Conservation (phyloP, 768 basidiomycete genomes). For the Sporobolomyces pararoseus region DNA sequence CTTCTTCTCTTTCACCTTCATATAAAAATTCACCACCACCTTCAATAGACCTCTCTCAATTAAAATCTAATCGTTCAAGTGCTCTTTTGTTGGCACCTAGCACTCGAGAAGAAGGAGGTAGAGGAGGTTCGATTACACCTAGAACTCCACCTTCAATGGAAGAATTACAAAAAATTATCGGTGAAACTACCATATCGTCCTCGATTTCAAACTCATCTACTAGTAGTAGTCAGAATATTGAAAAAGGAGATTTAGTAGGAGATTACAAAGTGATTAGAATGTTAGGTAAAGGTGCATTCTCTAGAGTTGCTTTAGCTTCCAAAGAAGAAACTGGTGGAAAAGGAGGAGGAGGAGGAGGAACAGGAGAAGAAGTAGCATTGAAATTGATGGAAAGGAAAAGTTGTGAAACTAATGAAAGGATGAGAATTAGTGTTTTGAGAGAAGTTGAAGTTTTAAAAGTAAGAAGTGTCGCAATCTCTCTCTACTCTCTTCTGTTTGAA, state of each 20-base stretch:
- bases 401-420: slow-evolving; percentile 63
- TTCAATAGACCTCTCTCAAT: slow-evolving; percentile 1
- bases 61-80: not conserved
- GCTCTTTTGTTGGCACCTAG: not conserved
- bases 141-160: slow-evolving; percentile 7
- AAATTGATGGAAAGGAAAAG: slow-evolving; percentile 56
- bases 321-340: slow-evolving; percentile 33
- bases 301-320: slow-evolving; percentile 57
- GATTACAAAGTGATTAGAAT: slow-evolving; percentile 51
- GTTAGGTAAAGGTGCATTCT: slow-evolving; percentile 71
- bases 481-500: no score
- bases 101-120: no score
- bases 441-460: slow-evolving; percentile 81
- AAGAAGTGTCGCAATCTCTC: slow-evolving; percentile 45
- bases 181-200: not conserved
- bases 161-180: slow-evolving; percentile 4
- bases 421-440: slow-evolving; percentile 70
- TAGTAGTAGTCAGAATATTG: not conserved
- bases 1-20: not conserved
- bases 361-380: slow-evolving; percentile 52
- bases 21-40: slow-evolving; percentile 6
- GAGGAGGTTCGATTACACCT: not conserved
- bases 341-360: slow-evolving; percentile 39
- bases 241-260: slow-evolving; percentile 18
- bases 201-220: not conserved